Conservation (phyloP, 2,329 filamentous ascomycete genomes). For the Fusarium protoensiforme region DNA sequence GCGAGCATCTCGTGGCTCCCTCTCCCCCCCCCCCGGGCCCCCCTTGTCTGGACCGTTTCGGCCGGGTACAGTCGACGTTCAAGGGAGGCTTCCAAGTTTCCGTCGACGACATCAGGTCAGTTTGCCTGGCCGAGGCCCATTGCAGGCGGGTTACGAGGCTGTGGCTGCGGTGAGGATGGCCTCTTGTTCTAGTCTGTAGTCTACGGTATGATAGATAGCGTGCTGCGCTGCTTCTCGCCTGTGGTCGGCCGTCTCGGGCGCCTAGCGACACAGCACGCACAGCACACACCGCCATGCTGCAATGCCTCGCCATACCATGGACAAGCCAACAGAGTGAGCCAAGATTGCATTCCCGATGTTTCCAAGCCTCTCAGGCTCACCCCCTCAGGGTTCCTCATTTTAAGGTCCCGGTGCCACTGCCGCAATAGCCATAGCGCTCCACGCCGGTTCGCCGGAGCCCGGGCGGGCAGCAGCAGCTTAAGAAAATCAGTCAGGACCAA, state of each 20-base stretch:
- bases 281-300: background rate
- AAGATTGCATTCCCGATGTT: background rate
- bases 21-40: too few species aligned
- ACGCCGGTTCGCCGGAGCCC: background rate
- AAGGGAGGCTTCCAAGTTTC: background rate
- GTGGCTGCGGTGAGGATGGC: background rate
- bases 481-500: background rate
- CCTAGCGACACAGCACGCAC: background rate
- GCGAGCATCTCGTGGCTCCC: constrained; percentile 4
- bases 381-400: constrained; percentile 1
- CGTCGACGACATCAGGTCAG: background rate
- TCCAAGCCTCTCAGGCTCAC: background rate
- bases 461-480: background rate
- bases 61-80: background rate
- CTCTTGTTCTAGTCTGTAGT: background rate
- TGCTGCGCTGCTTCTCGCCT: background rate
- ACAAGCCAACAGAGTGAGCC: background rate
- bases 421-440: constrained; percentile 3
- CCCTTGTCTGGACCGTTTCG: constrained; percentile 4
- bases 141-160: background rate
- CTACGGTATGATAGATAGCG: background rate
- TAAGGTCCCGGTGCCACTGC: constrained; percentile 5
- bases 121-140: background rate
- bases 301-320: background rate
- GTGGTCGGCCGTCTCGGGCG: background rate